Evolutionary conservation across 805 yeast genomes (phyloP).

Genomic region (Cyberlindnera bimundalis): DNA sequence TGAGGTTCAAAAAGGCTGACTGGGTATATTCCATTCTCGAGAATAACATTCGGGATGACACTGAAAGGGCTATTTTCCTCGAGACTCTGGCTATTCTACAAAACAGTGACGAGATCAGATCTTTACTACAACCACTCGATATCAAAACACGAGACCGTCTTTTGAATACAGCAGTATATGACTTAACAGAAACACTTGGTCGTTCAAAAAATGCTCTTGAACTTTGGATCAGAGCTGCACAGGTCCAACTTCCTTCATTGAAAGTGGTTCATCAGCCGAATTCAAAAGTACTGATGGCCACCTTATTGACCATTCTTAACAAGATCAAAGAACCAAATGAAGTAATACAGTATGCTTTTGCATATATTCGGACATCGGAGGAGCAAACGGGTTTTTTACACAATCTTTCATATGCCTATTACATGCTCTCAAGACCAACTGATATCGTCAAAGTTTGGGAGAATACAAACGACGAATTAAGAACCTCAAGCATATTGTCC

Average conservation of each 20-base stretch:
- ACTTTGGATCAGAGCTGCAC: constrained; percentile 8
- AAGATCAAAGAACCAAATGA: background rate
- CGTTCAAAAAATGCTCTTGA: constrained; percentile 7
- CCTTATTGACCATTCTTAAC: constrained; percentile 4
- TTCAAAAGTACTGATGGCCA: constrained; percentile 4
- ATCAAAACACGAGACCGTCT: background rate
- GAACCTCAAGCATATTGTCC: constrained; percentile 1
- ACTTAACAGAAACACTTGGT: background rate
- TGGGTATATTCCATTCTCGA: constrained; percentile 10
- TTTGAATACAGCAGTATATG: constrained; percentile 1
- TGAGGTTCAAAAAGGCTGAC: constrained; percentile 12
- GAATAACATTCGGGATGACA: background rate
- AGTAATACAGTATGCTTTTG: constrained; percentile 1
- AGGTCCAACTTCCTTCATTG: constrained; percentile 4
- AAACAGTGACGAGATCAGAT: background rate
- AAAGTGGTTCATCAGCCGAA: constrained; percentile 11
- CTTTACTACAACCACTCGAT: background rate
- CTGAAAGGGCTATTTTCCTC: background rate
- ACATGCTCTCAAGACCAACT: constrained; percentile 6
- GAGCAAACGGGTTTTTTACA: constrained; percentile 2
- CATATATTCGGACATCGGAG: background rate
- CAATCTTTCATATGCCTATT: constrained; percentile 12
- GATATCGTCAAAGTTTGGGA: constrained; percentile 9
- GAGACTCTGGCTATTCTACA: background rate
- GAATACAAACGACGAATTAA: background rate